Base-by-base conservation (phyloP, 2,329 filamentous ascomycete species). In the Leptographium galeiforme region DNA sequence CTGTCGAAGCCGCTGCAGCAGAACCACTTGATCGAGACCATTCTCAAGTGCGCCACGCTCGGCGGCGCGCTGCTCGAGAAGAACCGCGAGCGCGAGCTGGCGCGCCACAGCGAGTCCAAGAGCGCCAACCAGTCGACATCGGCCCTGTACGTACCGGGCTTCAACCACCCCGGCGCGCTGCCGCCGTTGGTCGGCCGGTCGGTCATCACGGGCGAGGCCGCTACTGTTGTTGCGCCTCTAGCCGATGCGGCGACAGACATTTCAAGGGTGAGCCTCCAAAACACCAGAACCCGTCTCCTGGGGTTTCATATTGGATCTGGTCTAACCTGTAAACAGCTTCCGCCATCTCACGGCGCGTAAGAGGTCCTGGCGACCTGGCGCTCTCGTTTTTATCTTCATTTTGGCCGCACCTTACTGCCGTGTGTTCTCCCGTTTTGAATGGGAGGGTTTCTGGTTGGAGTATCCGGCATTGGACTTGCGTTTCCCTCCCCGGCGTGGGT, bases 21-120 rank as follows among this genome's bases (percentile, higher is more conserved):
- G 54, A 62, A 57, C 60, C 60, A 61, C 54, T 57, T 62, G 34
- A 61, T 61, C 34, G 59, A 61, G 56, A 61, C 60, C 8, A 97
- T 98, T 56, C 79, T 97, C 59, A 95, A 96, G 68, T 97, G 91
- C 66, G 91, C 89, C 13, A 96, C 93, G 6, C 82, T 97, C 38
- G 89, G 91, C 55, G 85, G 88, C 47, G 84, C 85, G 50, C 74
- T 94, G 52, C 77, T 91, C 51, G 87, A 93, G 66, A 86, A 89
- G 68, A 85, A 84, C 62, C 71, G 80, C 50, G 80, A 84, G 64
- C 73, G 74, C 55, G 79, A 79, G 66, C 69, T 76, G 60, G 63
- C 68, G 51, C 61, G 63, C 57, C 65, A 68, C 34, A 65, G 63
- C 12, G 59, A 71, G 36, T 56, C 69, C 32, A 60, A 60, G 51